Conservation (phyloP, 331 rosid species). For the Arachis monticola region DNA sequence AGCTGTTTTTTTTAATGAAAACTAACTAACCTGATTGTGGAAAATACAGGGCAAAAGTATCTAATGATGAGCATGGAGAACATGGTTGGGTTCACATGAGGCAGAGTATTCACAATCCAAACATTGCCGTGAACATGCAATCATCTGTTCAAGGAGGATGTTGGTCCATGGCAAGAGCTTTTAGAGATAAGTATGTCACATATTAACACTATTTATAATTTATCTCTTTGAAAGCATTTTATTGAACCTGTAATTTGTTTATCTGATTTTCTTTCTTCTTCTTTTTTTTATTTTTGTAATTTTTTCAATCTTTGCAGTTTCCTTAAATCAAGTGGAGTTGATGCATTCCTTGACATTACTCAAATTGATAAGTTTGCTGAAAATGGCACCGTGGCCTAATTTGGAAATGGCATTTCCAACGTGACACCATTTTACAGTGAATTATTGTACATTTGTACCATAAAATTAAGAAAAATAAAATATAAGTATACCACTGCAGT, state of each 20-base stretch:
- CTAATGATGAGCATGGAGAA: constrained; percentile 58
- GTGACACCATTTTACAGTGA: constrained; percentile 4
- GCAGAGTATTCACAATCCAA: constrained; percentile 93
- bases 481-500: constrained; percentile 20
- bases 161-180: constrained; percentile 63
- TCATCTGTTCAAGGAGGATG: constrained; percentile 74
- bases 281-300: background rate
- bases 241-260: background rate
- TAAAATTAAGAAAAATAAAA: background rate
- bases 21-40: background rate
- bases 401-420: constrained; percentile 22
- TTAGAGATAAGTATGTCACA: constrained; percentile 63
- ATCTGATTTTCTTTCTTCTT: background rate
- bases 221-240: constrained; percentile 10
- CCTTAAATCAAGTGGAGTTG: constrained; percentile 66
- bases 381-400: constrained; percentile 47
- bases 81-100: constrained; percentile 87
- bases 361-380: constrained; percentile 55
- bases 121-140: constrained; percentile 83
- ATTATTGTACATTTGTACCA: constrained; percentile 10
- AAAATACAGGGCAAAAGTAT: constrained; percentile 69
- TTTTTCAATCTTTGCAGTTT: constrained; percentile 48
- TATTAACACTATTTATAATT: background rate
- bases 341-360: constrained; percentile 58
- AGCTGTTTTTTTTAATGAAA: too few species aligned